A percentile compares a stretch with the other conserved stretches of the same genome.
phyloP scores from a whole-genome alignment of 2,329 filamentous ascomycete genomes.

The Talaromyces sp. region DNA sequence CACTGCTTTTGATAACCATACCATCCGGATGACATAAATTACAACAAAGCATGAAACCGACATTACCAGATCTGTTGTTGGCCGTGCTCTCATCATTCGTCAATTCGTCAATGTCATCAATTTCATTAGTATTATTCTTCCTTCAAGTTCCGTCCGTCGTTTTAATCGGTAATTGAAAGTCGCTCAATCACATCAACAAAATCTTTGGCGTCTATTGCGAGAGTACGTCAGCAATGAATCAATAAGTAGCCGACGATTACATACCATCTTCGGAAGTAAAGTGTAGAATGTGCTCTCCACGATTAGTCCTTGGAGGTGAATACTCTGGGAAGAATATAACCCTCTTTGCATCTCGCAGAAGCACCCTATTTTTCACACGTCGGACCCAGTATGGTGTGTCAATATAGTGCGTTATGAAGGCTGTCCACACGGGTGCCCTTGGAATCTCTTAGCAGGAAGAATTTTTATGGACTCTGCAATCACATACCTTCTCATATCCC shows the following conservation, averaged over 20 bases:
- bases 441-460: neutral
- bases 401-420: constrained; percentile 52
- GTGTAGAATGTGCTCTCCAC: constrained; percentile 40
- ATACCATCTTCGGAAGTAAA: constrained; percentile 36
- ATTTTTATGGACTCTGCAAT: neutral
- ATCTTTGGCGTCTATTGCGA: constrained; percentile 35
- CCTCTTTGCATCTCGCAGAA: constrained; percentile 51
- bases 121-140: neutral
- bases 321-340: constrained; percentile 55
- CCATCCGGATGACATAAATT: neutral
- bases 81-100: constrained; percentile 2
- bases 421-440: constrained; percentile 60
- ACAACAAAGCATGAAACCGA: neutral
- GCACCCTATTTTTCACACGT: constrained; percentile 42
- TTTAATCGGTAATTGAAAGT: constrained; percentile 21
- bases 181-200: constrained; percentile 36
- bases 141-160: neutral
- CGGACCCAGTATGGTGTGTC: constrained; percentile 49
- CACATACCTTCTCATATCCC: constrained; percentile 49
- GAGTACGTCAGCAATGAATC: neutral
- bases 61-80: neutral
- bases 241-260: constrained; percentile 1
- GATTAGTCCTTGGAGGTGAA: constrained; percentile 33
- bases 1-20: constrained; percentile 1
- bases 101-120: neutral